Conservation (phyloP, 1,284 basidiomycete species). For the Trametes versicolor region DNA sequence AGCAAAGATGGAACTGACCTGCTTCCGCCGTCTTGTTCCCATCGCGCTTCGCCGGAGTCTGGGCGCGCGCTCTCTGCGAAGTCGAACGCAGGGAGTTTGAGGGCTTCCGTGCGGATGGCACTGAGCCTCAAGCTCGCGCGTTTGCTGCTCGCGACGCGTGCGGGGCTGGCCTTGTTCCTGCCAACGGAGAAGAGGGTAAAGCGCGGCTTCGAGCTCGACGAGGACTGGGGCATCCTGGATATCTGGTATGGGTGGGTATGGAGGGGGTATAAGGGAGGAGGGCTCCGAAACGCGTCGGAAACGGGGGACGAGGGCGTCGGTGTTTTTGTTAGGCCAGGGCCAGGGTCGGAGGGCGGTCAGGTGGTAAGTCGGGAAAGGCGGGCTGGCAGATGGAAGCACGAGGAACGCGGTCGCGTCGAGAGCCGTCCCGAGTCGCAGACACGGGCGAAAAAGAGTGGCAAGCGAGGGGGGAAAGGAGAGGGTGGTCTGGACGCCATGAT, state of each 20-base stretch:
- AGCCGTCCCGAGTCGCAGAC: constrained; percentile 2
- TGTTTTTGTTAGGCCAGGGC: neutral
- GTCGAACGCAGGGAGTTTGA: constrained; percentile 13
- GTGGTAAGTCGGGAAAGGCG: constrained; percentile 13
- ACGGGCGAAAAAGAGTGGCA: neutral
- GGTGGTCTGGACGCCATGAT: constrained; percentile 1
- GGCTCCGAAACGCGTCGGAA: constrained; percentile 6
- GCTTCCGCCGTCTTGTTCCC: constrained; percentile 11
- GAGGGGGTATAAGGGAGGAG: constrained; percentile 9
- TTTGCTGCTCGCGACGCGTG: constrained; percentile 25
- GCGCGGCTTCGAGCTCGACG: constrained; percentile 18
- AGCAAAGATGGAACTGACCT: constrained; percentile 3
- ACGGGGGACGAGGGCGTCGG: neutral
- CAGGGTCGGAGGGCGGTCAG: constrained; percentile 14
- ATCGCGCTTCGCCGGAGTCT: neutral
- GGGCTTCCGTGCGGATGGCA: constrained; percentile 21
- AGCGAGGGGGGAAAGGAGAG: neutral
- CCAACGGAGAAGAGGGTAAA: constrained; percentile 28
- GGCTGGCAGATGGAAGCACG: constrained; percentile 15
- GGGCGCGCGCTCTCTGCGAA: constrained; percentile 7
- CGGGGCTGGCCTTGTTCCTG: constrained; percentile 28
- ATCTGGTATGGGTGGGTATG: constrained; percentile 4
- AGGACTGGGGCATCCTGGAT: constrained; percentile 2
- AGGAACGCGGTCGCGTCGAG: neutral
- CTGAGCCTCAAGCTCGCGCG: constrained; percentile 26